A percentile compares a stretch with the other conserved stretches of the same genome.
Evolutionary conservation across 352 stramenopile genomes (phyloP).

Genomic region (Phytophthora pluvialis): DNA sequence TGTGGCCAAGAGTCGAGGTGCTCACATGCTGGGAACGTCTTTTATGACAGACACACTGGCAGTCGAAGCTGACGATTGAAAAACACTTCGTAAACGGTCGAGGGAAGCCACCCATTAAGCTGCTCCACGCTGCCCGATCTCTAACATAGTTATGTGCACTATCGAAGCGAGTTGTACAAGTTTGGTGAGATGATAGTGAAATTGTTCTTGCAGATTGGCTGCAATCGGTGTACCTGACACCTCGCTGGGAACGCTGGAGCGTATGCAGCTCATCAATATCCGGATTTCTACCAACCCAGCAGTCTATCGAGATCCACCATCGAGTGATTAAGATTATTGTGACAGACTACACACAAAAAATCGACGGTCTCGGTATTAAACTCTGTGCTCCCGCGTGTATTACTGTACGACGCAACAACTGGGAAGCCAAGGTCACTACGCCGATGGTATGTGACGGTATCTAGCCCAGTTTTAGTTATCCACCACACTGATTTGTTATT

Average conservation of each 20-base stretch:
- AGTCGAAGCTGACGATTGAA: neutral
- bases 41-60: neutral
- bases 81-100: constrained; percentile 10
- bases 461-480: neutral
- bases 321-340: constrained; percentile 17
- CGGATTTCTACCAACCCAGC: constrained; percentile 4
- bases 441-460: constrained; percentile 8
- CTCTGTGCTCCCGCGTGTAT: constrained; percentile 1
- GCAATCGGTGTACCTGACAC: neutral
- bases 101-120: neutral
- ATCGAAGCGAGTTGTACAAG: constrained; percentile 1
- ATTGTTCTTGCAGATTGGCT: neutral
- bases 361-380: neutral
- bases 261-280: constrained; percentile 5
- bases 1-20: constrained; percentile 6
- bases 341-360: constrained; percentile 5
- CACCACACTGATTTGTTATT: neutral
- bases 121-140: neutral
- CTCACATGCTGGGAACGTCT: constrained; percentile 15
- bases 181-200: neutral
- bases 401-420: constrained; percentile 2
- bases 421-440: neutral
- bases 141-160: constrained; percentile 9
- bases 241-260: constrained; percentile 17
- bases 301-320: constrained; percentile 7